Base-by-base conservation (phyloP, 352 stramenopile species). In the Pythium aquatile region DNA sequence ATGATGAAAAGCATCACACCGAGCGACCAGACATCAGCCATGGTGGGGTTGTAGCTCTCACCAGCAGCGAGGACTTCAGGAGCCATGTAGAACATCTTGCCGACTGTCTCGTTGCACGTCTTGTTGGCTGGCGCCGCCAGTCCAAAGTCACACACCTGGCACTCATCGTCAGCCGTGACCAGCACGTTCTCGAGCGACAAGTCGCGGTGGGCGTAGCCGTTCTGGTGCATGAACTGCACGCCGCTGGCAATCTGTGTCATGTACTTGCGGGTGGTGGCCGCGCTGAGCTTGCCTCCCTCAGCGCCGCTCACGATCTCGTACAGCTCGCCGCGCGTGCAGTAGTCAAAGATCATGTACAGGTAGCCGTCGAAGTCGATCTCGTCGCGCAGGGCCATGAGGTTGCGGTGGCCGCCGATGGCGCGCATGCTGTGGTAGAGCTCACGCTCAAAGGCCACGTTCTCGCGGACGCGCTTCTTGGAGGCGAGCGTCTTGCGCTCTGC, bases 1-100 rank as follows among this genome's bases (percentile, higher is more conserved):
- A 94, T 88, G 69, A 93, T 88, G 63, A 94, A 94, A 9, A 94
- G 66, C 79, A 94, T 91, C 35, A 94, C 81, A 58, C 86, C 86
- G 33, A 94, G 78, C 57, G 86, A 94, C 86, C 86, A 94, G 44
- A 94, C 76, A 62, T 94, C 86, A 17, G 83, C 83, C 64, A 87
- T 89, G n/a, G 76, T 81, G 13, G 86, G 79, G 71, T 89, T 75
- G 66, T 93, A 94, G 17, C 56, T 58, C 47, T 64, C 56, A 24
- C 78, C 42, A 5, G 42, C 78, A 0, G 77, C 79, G n/a, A 91
- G 74, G 28, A 93, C 83, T 66, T 94, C 86, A 2, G 86, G 86
- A 2, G 83, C 84, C 82, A 94, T 94, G 74, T 94, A 94, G 62
- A 91, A 92, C 30, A 90, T 77, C 70, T 95, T 95, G 46, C 87